Percentiles rank a stretch among this genome's conserved stretches.
These are phyloP conservation scores for Clarkia xantiana DNA, from an alignment of 345 rosid genomes.

Conservation along the genomic window DNA sequence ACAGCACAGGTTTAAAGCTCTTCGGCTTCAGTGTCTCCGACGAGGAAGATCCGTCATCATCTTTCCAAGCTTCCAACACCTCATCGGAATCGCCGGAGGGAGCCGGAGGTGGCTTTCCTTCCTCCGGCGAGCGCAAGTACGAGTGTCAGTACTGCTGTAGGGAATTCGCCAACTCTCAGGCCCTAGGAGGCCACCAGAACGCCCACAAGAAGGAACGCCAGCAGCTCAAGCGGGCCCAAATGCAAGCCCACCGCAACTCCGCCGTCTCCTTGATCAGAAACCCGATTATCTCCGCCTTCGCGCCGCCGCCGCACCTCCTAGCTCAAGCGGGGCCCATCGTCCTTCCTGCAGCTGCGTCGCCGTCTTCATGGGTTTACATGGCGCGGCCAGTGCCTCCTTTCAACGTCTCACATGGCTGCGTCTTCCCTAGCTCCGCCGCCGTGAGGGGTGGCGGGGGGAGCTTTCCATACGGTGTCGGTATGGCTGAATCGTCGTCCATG, in stretches of 20 bases:
- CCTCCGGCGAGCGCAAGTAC: slow-evolving; percentile 45
- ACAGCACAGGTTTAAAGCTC: slow-evolving; percentile 45
- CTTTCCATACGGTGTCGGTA: slow-evolving; percentile 27
- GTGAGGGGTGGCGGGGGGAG: slow-evolving; percentile 24
- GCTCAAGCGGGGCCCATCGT: slow-evolving; percentile 28
- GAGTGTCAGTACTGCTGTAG: slow-evolving; percentile 75
- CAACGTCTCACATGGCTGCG: slow-evolving; percentile 70
- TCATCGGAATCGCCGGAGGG: slow-evolving; percentile 19
- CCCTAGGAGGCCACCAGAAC: slow-evolving; percentile 76
- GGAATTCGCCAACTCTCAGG: slow-evolving; percentile 71
- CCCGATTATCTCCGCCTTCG: slow-evolving; percentile 80
- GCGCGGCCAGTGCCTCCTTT: slow-evolving; percentile 57
- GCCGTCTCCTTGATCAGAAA: slow-evolving; percentile 54
- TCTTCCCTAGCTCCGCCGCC: slow-evolving; percentile 19
- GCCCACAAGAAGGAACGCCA: slow-evolving; percentile 79
- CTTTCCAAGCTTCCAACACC: slow-evolving; percentile 2
- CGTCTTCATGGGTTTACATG: slow-evolving; percentile 65
- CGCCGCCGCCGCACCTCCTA: slow-evolving; percentile 72
- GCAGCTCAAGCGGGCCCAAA: slow-evolving; percentile 62
- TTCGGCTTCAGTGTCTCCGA: slow-evolving; percentile 75
- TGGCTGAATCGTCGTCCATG: slow-evolving; percentile 18
- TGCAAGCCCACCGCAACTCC: slow-evolving; percentile 50
- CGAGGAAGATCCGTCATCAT: slow-evolving; percentile 35
- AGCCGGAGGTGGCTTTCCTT: slow-evolving; percentile 11
- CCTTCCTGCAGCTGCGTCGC: slow-evolving; percentile 18